Evolutionary conservation across 768 basidiomycete genomes (phyloP), one percentile per base, ranked within the genome.

Genomic region (Termitomyces sp.): DNA sequence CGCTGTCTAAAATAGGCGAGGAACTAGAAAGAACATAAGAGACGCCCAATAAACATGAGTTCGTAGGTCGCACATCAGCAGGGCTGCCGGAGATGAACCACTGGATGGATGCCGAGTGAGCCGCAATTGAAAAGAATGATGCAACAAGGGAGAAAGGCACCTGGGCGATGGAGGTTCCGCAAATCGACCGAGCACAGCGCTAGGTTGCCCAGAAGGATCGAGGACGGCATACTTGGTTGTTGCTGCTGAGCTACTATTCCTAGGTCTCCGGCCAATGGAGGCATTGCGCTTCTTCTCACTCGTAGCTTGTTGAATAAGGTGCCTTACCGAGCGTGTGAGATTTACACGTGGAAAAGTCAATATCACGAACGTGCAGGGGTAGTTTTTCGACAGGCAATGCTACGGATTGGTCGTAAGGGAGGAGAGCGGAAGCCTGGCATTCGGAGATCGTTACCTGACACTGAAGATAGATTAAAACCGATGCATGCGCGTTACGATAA

Each of bases 351-450:
- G 41, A 40, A 30, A 48, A 41, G 34, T 35, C 30, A 49, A 45
- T 56, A 56, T 60, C 17, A 82, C 88, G 62, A 64, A 93, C 91
- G 92, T 93, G 90, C 92, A 95, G 44, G 90, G 86, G 65, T 89
- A 91, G 65, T 89, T 91, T 74, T 95, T 95, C 58, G 86, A 80
- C 57, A 84, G 70, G 69, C 92, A 95, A 65, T 93, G 91, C 86
- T 93, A 62, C 32, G 19, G 37, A 38, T 55, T 47, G 45, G 35
- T 46, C 56, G 55, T 57, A 43, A 46, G 60, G 15, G 41, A n/a
- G 35, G 44, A 46, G 60, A 14, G 43, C 15, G 35, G 49, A 45
- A 45, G 57, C 21, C 48, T 44, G n/a, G 21, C 60, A 64, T 62
- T 60, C 43, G 42, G 59, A 73, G 43, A 47, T 42, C 49, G 22